Base-by-base conservation (phyloP, 371 early-diverging fungal species). In the Mortierella sp. region DNA sequence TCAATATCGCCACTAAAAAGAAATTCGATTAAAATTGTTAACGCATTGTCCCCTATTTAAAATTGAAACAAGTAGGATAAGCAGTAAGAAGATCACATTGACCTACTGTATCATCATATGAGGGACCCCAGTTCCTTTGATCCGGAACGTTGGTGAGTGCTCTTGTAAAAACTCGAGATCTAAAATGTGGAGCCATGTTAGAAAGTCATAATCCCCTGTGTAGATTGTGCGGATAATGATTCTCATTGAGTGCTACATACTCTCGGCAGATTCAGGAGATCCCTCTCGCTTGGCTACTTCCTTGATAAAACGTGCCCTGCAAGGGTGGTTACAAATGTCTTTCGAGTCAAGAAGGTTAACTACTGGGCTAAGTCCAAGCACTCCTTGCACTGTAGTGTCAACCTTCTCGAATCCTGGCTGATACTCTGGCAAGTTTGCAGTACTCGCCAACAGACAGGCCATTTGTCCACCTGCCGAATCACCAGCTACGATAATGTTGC, bases 381-480 rank as follows among this genome's bases (percentile, higher is more conserved):
- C 86, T 45, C 87, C 90, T 56, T 87, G 88, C 0, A 93, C 89
- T 40, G 86, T 72, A 0, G 93, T 93, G 75, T 94, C 92, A 0
- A 90, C 87, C 9, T 75, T 45, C 62, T 93, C 94, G 68, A 92
- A 94, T 34, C 91, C 92, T 32, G 89, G 89, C 64, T 94, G 94
- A 59, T 86, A 92, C 66, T 85, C 70, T 15, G 87, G 82, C 35
- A 87, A 84, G 67, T 92, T 92, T 7, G 85, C 82, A 7, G 92
- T 92, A 56, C 92, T 66, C 13, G 92, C 89, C 28, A 87, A 71
- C 84, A 93, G 83, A 23, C 90, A 77, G 8, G 92, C 89, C 43
- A 93, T 80, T 63, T 93, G 93, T 0, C 88, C 93, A 34, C 93
- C 94, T 5, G 92, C 87, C 63, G 90, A 89, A 70, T 89, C 91